phyloP scores from a whole-genome alignment of 2,329 filamentous ascomycete species.

The Tricladium varicosporioides region DNA sequence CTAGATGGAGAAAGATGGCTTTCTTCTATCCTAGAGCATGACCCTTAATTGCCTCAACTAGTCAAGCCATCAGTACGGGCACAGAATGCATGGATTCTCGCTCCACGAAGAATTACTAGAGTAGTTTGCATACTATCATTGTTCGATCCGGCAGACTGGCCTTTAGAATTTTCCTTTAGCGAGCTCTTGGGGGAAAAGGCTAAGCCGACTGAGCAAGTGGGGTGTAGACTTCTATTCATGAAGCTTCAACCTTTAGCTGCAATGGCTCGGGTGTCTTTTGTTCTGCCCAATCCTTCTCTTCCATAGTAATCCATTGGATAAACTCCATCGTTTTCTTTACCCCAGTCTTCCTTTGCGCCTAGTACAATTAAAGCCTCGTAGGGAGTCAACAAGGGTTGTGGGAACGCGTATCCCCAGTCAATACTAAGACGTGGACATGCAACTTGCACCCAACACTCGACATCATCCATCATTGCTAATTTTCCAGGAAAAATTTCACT shows the following conservation, averaged over 20 bases:
- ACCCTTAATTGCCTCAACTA: no score
- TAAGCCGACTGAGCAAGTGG: no score
- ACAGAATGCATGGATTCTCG: no score
- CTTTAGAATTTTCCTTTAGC: no score
- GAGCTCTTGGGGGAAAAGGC: no score
- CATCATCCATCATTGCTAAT: conserved; percentile 86
- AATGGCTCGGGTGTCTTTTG: conserved; percentile 42
- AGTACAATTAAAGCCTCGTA: conserved; percentile 95
- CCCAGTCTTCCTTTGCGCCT: conserved; percentile 75
- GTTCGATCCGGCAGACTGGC: no score
- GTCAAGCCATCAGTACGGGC: no score
- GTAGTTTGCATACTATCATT: no score
- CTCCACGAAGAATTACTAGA: no score
- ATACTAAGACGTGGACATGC: conserved; percentile 96
- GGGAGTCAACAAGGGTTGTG: conserved; percentile 81
- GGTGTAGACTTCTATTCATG: not conserved
- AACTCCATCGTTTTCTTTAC: conserved; percentile 54
- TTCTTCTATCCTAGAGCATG: no score
- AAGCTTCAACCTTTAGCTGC: conserved; percentile 20
- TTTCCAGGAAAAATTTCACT: conserved; percentile 98
- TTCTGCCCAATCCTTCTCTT: conserved; percentile 84
- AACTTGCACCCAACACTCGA: conserved; percentile 98
- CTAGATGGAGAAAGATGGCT: no score
- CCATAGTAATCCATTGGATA: conserved; percentile 99
- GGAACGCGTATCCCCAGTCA: conserved; percentile 98